Evolutionary conservation across 192 early-diverging fungal genomes (phyloP), one percentile per base, ranked within the genome.

Genomic region (Podila epigama): DNA sequence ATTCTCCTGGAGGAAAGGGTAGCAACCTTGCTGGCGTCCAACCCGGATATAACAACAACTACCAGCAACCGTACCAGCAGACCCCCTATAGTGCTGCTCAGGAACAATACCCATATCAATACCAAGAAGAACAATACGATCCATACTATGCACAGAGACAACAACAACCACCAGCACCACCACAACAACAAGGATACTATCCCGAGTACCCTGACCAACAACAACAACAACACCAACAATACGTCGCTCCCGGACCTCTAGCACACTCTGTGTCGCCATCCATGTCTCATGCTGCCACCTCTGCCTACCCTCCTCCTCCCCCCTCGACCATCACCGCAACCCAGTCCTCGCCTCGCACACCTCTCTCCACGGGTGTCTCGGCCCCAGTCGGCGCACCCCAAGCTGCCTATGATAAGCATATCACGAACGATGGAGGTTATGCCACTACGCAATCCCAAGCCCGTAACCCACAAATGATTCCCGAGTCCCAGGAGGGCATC

Each of bases 71-170:
- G 5, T 67, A 77, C 10, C 58, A 63, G 18, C 52, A 67, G 4
- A 59, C 58, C 6, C 65, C 72, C 18, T 77, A 68, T 32, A 54
- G 44, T 33, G 60, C 55, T 41, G 66, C 63, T 37, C 64, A 66
- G 53, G 64, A 66, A 31, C 70, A 60, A 48, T 67, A 75, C 29
- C 58, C 67, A 13, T 58, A 60, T 40, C 39, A 33, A 32, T 32
- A 18, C 15, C 35, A 15, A 27, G 57, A 73, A 36, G 60, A 55
- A 36, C 58, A 41, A 12, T 71, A 71, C 42, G 70, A 75, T 37
- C 66, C 72, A 20, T 77, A 68, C 35, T 77, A 77, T 44, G 34
- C 44, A 32, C 44, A 28, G 22, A 31, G 28, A 13, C 59, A 60
- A 20, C 41, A 60, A 20, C 36, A 59, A 15, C 34, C 31, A 10